Conservation (phyloP, 805 yeast species). For the Teunomyces atbi region DNA sequence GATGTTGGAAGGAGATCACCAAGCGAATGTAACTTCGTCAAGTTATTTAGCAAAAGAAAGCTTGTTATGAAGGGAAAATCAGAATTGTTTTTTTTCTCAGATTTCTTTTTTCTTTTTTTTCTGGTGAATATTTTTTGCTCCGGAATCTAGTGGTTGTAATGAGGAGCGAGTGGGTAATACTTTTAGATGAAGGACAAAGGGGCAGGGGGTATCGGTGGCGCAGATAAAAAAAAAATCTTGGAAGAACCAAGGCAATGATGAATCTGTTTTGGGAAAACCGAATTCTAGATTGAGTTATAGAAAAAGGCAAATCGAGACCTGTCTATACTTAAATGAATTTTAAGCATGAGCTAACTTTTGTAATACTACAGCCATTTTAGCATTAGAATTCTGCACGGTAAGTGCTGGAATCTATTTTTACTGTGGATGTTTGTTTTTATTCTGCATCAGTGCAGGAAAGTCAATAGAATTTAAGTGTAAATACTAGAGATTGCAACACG, state of each 20-base stretch:
- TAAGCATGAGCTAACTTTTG: not conserved
- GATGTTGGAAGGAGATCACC: not conserved
- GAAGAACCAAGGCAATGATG: not conserved
- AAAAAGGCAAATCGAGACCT: too few relatives aligned
- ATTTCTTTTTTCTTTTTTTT: not conserved
- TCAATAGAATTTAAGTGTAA: not conserved
- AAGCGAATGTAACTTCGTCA: constrained; percentile 2
- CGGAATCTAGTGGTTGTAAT: not conserved
- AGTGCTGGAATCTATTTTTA: not conserved
- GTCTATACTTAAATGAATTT: not conserved
- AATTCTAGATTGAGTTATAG: not conserved
- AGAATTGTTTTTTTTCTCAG: not conserved
- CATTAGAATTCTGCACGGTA: not conserved
- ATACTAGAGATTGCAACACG: not conserved
- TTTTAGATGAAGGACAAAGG: not conserved
- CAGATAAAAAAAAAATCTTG: not conserved
- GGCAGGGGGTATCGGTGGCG: not conserved
- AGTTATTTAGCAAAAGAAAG: not conserved
- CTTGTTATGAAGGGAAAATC: not conserved
- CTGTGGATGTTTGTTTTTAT: not conserved
- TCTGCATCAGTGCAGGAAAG: not conserved
- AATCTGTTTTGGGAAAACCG: not conserved
- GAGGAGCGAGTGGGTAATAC: not conserved
- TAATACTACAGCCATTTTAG: not conserved
- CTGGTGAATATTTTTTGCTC: not conserved